phyloP scores from a whole-genome alignment of 2,329 filamentous ascomycete species.

The Macroventuria anomochaeta region DNA sequence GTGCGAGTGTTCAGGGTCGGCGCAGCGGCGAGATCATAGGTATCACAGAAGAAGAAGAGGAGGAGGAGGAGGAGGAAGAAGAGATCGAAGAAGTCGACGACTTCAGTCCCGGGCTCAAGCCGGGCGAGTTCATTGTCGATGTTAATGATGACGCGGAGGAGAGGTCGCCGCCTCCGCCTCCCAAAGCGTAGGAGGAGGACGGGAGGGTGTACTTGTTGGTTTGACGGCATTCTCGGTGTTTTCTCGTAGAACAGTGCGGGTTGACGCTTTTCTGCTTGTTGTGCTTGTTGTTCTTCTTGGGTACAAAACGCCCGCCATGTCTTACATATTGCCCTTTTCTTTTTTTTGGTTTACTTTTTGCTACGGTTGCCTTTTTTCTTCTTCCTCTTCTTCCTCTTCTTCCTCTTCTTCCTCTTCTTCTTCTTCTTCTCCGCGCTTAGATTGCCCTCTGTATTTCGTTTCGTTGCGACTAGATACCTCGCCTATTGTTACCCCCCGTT shows the following conservation, averaged over 20 bases:
- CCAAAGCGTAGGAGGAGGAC: neutral
- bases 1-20: slow-evolving; percentile 69
- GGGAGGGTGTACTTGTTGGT: too few species aligned
- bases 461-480: slow-evolving; percentile 4
- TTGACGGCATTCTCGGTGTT: too few species aligned
- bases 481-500: neutral
- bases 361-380: neutral
- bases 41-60: slow-evolving; percentile 51
- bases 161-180: neutral
- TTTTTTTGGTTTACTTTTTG: too few species aligned
- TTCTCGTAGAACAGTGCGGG: neutral
- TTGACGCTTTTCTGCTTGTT: too few species aligned
- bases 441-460: neutral
- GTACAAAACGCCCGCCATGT: too few species aligned
- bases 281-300: too few species aligned
- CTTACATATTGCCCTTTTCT: too few species aligned
- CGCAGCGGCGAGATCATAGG: slow-evolving; percentile 78
- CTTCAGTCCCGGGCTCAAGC: slow-evolving; percentile 59
- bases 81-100: slow-evolving; percentile 64
- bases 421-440: neutral
- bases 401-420: neutral
- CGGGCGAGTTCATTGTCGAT: slow-evolving; percentile 36
- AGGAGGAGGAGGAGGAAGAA: slow-evolving; percentile 49
- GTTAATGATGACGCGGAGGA: slow-evolving; percentile 10
- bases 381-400: neutral